phyloP scores from a whole-genome alignment of 495 filamentous ascomycete genomes.

The Penicillium pancosmium region DNA sequence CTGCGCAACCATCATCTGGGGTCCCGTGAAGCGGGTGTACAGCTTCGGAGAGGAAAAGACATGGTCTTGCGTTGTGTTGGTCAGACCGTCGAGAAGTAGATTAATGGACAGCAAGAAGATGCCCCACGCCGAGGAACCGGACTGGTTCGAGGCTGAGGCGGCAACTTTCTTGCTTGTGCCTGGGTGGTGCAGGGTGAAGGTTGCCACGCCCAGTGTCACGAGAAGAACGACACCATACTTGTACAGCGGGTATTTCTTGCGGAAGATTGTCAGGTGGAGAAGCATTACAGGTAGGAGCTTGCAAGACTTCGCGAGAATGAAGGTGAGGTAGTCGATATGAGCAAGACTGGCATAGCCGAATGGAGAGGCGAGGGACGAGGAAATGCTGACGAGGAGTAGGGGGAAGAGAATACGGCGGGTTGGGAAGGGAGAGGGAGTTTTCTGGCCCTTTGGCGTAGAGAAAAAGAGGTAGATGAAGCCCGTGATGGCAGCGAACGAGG shows the following conservation, averaged over 20 bases:
- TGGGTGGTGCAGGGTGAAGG: constrained; percentile 89
- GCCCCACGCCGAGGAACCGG: constrained; percentile 71
- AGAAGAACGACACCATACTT: constrained; percentile 92
- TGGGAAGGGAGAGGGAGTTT: constrained; percentile 72
- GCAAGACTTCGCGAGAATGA: constrained; percentile 96
- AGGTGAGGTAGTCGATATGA: constrained; percentile 98
- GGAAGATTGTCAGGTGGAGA: constrained; percentile 90
- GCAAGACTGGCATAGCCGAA: constrained; percentile 93
- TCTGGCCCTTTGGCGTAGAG: constrained; percentile 59
- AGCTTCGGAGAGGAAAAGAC: constrained; percentile 67
- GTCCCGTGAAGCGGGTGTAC: constrained; percentile 78
- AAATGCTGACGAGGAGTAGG: constrained; percentile 84
- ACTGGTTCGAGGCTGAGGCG: constrained; percentile 44
- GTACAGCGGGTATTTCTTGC: constrained; percentile 87
- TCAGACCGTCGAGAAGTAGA: constrained; percentile 91
- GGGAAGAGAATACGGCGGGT: constrained; percentile 69
- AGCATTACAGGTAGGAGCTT: constrained; percentile 98
- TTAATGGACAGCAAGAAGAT: constrained; percentile 87
- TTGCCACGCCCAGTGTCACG: constrained; percentile 89
- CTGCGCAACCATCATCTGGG: constrained; percentile 99
- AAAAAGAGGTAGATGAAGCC: constrained; percentile 80
- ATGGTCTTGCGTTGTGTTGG: constrained; percentile 95
- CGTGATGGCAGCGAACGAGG: constrained; percentile 78
- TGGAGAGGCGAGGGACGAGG: constrained; percentile 83
- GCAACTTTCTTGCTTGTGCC: constrained; percentile 70